These are phyloP conservation scores for Chloris gayana DNA, from an alignment of 176 grass and related monocot species.

Conservation along the genomic window DNA sequence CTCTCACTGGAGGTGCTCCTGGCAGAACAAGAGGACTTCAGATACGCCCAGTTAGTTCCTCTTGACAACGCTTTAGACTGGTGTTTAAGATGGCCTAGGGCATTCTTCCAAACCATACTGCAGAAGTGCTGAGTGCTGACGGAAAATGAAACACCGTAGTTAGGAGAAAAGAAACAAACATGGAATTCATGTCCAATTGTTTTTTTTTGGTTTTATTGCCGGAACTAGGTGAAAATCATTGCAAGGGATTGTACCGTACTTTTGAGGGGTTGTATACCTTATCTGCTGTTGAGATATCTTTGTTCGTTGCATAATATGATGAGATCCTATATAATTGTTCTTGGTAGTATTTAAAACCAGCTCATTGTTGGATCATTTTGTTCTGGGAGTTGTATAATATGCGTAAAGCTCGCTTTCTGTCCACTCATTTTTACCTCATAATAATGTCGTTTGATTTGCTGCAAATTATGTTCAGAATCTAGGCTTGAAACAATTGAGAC, in stretches of 20 bases:
- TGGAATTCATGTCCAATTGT: conserved; percentile 53
- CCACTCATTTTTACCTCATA: not conserved
- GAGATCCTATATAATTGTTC: conserved; percentile 10
- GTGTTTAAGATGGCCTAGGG: conserved; percentile 37
- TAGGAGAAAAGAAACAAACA: conserved; percentile 37
- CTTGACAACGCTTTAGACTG: conserved; percentile 30
- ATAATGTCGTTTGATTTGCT: not conserved
- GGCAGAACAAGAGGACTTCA: conserved; percentile 80
- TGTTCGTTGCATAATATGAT: conserved; percentile 30
- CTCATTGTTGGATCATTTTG: too few relatives aligned
- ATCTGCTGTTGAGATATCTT: conserved; percentile 22
- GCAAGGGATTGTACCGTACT: conserved; percentile 38
- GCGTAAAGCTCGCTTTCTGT: too few relatives aligned
- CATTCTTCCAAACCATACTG: conserved; percentile 41
- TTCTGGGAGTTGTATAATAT: too few relatives aligned
- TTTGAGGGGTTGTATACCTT: conserved; percentile 20
- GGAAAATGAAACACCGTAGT: conserved; percentile 34
- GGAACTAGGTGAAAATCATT: conserved; percentile 30
- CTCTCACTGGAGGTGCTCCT: conserved; percentile 67
- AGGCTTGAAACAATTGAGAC: too few relatives aligned
- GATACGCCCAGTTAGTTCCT: conserved; percentile 25
- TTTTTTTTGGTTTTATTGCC: conserved; percentile 45
- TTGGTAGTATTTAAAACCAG: not conserved
- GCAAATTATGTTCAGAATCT: not conserved
- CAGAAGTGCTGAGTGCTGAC: conserved; percentile 37